Evolutionary conservation across 352 stramenopile genomes (phyloP).

Genomic region (Globisporangium apiculatum): DNA sequence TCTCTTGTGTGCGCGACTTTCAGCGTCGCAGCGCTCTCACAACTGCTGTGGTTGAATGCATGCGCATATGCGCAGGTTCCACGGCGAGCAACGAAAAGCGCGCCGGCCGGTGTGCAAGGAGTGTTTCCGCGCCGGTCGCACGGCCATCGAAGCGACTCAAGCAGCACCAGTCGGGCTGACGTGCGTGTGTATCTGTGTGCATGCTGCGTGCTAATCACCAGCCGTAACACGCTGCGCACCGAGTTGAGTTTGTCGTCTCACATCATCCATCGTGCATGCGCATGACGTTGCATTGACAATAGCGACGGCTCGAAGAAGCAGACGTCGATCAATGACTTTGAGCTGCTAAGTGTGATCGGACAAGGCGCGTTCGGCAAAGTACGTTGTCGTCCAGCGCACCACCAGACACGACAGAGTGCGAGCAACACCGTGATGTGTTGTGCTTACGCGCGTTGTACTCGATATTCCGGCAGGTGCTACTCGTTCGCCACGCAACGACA

Average conservation of each 20-base stretch:
- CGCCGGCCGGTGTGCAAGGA: slow-evolving; percentile 65
- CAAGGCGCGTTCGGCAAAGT: slow-evolving; percentile 76
- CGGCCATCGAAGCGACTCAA: slow-evolving; percentile 5
- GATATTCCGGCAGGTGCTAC: slow-evolving; percentile 37
- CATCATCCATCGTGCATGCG: too few species aligned
- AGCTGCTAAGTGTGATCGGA: slow-evolving; percentile 95
- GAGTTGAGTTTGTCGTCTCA: too few species aligned
- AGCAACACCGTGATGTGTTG: too few species aligned
- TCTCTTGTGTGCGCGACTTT: too few species aligned
- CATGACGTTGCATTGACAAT: too few species aligned
- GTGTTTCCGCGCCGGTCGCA: slow-evolving; percentile 43
- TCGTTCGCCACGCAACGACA: slow-evolving; percentile 56
- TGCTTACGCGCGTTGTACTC: neutral
- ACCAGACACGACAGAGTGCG: too few species aligned
- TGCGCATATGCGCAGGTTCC: slow-evolving; percentile 29
- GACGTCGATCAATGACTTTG: slow-evolving; percentile 91
- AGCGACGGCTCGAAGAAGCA: slow-evolving; percentile 25
- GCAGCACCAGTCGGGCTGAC: slow-evolving; percentile 2
- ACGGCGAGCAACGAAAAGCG: slow-evolving; percentile 40
- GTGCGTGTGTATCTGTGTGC: neutral
- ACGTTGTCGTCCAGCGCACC: neutral
- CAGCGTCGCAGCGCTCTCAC: neutral
- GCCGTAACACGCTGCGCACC: too few species aligned
- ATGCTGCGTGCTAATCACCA: neutral
- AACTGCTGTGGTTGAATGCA: too few species aligned